Base-by-base conservation (phyloP, 2,329 filamentous ascomycete species). In the Ilyonectria sp. region DNA sequence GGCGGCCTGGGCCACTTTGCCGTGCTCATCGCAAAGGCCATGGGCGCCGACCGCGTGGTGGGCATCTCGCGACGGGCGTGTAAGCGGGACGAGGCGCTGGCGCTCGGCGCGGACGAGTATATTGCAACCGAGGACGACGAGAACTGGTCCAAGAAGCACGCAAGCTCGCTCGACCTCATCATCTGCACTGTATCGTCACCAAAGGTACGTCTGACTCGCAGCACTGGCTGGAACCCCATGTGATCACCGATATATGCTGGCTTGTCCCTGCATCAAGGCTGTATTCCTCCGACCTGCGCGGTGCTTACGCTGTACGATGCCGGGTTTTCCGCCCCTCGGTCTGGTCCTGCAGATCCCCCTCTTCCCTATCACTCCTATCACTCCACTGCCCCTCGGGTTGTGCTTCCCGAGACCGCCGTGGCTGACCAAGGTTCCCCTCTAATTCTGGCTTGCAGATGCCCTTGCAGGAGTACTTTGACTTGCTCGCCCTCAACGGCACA, bases 1-100 rank as follows among this genome's bases (percentile, higher is more conserved):
- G 90, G 91, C 15, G 91, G 91, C 5, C 86, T 93, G 67, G 91
- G 91, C 1, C 91, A 93, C 79, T 91, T 92, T 71, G 91, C 86
- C 9, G 79, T 93, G 46, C 82, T 92, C 72, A 92, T 91, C 75
- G 87, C 90, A 58, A 90, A 89, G 75, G 91, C 90, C 1, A 80
- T 90, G 31, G 87, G 87, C 6, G 87, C 87, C 2, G 70, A 74
- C 3, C 86, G 88, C 75, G 84, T 86, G 17, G 88, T 86, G 79
- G 88, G 84, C 17, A 87, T 90, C 73, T 89, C 86, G 15, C 85
- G 87, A 37, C 81, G 85, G 23, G 84, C 86, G 60, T 79, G 82
- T 69, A 90, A 91, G 80, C 85, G 88, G 70, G 84, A 80, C 6
- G 88, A 91, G 69, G 86, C 86, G 1, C 74, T 79, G 66, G 82